Conservation (phyloP, 176 grass and related monocot species). For the Triticum monococcum region DNA sequence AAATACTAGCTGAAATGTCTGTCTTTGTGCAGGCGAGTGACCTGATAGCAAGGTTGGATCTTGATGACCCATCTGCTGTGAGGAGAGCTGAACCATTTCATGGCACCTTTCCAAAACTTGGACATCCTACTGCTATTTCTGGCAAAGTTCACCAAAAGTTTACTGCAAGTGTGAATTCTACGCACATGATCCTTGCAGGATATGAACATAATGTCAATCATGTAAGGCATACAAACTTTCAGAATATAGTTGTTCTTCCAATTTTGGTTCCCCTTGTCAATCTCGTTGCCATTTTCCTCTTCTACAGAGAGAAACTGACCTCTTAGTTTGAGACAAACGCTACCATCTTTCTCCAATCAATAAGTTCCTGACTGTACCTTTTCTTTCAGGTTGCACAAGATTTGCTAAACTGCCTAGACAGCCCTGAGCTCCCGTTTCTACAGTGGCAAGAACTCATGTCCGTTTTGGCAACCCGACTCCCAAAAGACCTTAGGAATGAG, state of each 20-base stretch:
- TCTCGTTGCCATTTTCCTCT: background rate
- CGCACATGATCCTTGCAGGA: conserved; percentile 20
- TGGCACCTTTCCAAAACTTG: conserved; percentile 88
- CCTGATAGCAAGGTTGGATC: conserved; percentile 87
- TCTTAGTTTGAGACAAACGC: background rate
- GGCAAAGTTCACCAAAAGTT: conserved; percentile 94
- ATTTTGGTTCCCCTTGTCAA: conserved; percentile 9
- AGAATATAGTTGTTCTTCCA: conserved; percentile 8
- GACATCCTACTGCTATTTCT: conserved; percentile 84
- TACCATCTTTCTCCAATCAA: conserved; percentile 1
- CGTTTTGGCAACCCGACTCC: conserved; percentile 84
- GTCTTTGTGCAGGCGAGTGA: conserved; percentile 62
- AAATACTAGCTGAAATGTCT: conserved; percentile 5
- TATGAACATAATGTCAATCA: conserved; percentile 81
- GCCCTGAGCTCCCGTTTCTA: conserved; percentile 91
- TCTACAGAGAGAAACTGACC: background rate
- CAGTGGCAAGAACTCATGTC: conserved; percentile 99
- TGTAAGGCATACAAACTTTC: conserved; percentile 36
- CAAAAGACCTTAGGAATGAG: conserved; percentile 85
- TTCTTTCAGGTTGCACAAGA: conserved; percentile 66
- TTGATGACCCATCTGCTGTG: conserved; percentile 93
- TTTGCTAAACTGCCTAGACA: conserved; percentile 83
- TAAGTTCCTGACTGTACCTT: background rate
- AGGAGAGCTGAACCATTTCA: conserved; percentile 91
- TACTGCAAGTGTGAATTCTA: conserved; percentile 72